Evolutionary conservation across 164 flowering plant genomes (phyloP).

Genomic region (Piper longum): DNA sequence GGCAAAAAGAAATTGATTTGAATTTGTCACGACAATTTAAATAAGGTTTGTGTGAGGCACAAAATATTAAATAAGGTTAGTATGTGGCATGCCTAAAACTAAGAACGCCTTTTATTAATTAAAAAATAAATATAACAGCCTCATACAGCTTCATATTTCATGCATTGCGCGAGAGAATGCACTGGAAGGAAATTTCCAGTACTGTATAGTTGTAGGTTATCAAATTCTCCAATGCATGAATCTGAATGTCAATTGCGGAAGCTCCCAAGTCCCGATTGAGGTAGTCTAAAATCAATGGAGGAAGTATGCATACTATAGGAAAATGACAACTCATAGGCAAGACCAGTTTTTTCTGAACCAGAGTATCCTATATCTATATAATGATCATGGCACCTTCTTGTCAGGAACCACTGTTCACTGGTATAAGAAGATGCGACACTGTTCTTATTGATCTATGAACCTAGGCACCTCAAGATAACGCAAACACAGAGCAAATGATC

Average conservation of each 20-base stretch:
- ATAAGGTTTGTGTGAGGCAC: too few relatives aligned
- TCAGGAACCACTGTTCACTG: background rate
- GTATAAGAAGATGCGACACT: background rate
- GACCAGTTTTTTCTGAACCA: background rate
- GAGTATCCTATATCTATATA: background rate
- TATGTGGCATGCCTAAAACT: background rate
- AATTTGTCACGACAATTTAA: too few relatives aligned
- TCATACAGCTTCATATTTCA: background rate
- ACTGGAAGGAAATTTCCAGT: too few relatives aligned
- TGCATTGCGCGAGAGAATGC: too few relatives aligned
- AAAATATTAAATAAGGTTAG: too few relatives aligned
- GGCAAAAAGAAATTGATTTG: too few relatives aligned
- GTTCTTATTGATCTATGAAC: background rate
- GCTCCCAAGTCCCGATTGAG: background rate
- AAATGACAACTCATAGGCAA: background rate
- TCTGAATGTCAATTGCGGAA: too few relatives aligned
- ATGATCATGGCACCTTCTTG: background rate
- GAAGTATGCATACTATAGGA: background rate
- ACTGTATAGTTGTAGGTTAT: too few relatives aligned
- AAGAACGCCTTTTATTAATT: background rate
- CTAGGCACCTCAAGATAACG: background rate
- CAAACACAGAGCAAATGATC: constrained; percentile 3
- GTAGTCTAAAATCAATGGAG: background rate
- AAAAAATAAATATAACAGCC: background rate
- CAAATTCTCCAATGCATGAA: too few relatives aligned